These are phyloP conservation scores for Echinosphaeria canescens DNA, from an alignment of 2,329 filamentous ascomycete species.

Conservation along the genomic window DNA sequence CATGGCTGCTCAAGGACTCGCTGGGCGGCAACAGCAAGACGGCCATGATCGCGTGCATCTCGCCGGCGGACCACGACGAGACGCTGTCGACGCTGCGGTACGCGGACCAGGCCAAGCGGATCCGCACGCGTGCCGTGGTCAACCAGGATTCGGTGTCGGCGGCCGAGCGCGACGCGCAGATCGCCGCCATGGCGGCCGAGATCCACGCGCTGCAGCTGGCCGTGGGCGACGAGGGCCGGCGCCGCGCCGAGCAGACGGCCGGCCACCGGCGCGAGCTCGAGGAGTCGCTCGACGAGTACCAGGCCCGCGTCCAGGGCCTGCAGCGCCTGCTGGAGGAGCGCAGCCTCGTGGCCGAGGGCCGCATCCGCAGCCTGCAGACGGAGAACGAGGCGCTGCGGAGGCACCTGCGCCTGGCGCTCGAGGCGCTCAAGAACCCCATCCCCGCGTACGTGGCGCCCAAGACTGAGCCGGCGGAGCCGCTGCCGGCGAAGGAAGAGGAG, in stretches of 20 bases:
- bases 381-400: conserved; percentile 79
- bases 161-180: conserved; percentile 86
- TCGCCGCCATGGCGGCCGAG: conserved; percentile 84
- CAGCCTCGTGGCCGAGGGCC: conserved; percentile 74
- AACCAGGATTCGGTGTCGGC: conserved; percentile 77
- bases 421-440: conserved; percentile 82
- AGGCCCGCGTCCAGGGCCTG: conserved; percentile 73
- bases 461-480: conserved; percentile 8
- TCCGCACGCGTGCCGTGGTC: conserved; percentile 81
- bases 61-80: conserved; percentile 90
- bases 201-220: conserved; percentile 71
- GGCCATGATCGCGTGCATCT: conserved; percentile 97
- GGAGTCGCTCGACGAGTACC: conserved; percentile 83
- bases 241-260: conserved; percentile 28
- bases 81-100: conserved; percentile 91
- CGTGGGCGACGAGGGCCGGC: conserved; percentile 39
- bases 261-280: conserved; percentile 59
- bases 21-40: conserved; percentile 95
- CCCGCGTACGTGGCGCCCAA: conserved; percentile 26
- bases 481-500: conserved; percentile 2
- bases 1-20: conserved; percentile 84
- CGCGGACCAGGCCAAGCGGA: conserved; percentile 92
- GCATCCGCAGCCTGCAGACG: conserved; percentile 74
- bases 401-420: conserved; percentile 71
- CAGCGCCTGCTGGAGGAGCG: conserved; percentile 94